A percentile compares a stretch with the other conserved stretches of the same genome.
These are phyloP conservation scores for Trichoderma harzianum DNA, from an alignment of 2,329 filamentous ascomycete genomes.

Conservation along the genomic window DNA sequence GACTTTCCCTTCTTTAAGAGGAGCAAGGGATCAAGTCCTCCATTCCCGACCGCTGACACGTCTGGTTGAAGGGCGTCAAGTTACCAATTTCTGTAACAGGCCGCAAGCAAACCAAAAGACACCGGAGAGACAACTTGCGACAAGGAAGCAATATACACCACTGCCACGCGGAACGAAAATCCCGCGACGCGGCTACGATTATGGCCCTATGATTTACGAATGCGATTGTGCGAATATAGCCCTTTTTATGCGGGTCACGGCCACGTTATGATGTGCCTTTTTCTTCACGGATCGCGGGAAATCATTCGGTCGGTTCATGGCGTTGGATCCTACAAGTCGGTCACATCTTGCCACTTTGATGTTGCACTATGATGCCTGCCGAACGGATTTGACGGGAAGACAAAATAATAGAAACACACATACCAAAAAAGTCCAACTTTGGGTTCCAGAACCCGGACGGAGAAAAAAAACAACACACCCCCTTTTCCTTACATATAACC, in stretches of 20 bases:
- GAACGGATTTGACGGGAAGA: neutral
- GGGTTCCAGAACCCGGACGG: neutral
- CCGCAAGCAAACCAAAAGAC: neutral
- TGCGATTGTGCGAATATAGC: conserved; percentile 15
- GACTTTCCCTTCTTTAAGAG: conserved; percentile 55
- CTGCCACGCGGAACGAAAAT: neutral
- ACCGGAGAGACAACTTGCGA: neutral
- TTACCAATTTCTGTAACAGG: neutral
- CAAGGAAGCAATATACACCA: neutral
- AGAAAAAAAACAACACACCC: neutral
- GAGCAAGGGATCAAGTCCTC: conserved; percentile 43
- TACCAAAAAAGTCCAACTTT: neutral
- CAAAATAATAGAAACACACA: neutral
- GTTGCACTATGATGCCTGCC: conserved; percentile 4
- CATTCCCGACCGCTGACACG: conserved; percentile 33
- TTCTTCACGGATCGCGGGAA: conserved; percentile 7
- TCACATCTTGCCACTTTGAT: neutral
- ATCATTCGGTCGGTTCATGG: conserved; percentile 6
- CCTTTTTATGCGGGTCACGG: conserved; percentile 5
- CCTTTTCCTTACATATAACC: conserved; percentile 7
- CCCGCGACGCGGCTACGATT: conserved; percentile 9
- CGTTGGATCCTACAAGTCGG: conserved; percentile 2
- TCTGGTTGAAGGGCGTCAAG: conserved; percentile 28
- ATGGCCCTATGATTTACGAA: conserved; percentile 17
- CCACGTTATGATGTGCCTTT: conserved; percentile 9